phyloP scores from a whole-genome alignment of 2,329 filamentous ascomycete genomes.

The Trichoderma cornu-damae region DNA sequence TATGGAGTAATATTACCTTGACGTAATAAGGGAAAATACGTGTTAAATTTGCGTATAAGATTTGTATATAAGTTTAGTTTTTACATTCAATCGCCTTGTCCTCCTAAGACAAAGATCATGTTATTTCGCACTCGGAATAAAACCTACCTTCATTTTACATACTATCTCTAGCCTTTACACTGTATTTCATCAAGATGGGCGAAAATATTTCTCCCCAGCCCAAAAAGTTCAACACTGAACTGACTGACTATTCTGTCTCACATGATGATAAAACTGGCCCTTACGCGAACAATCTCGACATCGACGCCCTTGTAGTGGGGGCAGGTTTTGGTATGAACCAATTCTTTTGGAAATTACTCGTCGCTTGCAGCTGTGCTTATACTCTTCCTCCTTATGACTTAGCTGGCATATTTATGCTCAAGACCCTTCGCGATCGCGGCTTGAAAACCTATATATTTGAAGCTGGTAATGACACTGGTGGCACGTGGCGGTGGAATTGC shows the following conservation, averaged over 20 bases:
- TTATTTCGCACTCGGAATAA: neutral
- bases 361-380: too few relatives aligned
- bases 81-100: too few relatives aligned
- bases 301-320: slow-evolving; percentile 42
- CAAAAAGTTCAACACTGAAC: slow-evolving; percentile 40
- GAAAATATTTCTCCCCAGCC: neutral
- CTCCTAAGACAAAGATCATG: too few relatives aligned
- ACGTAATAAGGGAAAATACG: neutral
- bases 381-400: neutral
- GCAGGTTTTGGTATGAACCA: slow-evolving; percentile 41
- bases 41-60: too few relatives aligned
- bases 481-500: slow-evolving; percentile 53
- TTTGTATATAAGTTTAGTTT: neutral
- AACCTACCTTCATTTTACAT: neutral
- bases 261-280: slow-evolving; percentile 33
- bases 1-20: neutral
- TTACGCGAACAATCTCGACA: slow-evolving; percentile 40
- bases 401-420: slow-evolving; percentile 47
- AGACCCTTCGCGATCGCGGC: slow-evolving; percentile 47
- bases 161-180: neutral
- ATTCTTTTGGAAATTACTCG: too few relatives aligned
- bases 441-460: slow-evolving; percentile 47
- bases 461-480: slow-evolving; percentile 46
- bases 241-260: slow-evolving; percentile 35
- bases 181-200: neutral